These are phyloP conservation scores for Phytophthora aleatoria DNA, from an alignment of 352 stramenopile species.

Conservation along the genomic window DNA sequence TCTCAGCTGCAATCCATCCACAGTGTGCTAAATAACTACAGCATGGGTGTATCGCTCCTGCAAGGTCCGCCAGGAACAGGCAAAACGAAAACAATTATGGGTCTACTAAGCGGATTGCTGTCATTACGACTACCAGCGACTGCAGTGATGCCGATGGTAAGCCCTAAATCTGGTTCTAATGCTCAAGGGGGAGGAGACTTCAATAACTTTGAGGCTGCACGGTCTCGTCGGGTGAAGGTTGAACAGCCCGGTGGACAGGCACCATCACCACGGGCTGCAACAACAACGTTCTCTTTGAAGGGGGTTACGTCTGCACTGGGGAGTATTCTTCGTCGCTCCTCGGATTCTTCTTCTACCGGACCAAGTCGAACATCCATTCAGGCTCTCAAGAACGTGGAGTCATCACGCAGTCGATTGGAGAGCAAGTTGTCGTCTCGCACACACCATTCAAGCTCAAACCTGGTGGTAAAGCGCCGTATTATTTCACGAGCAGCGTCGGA, in stretches of 20 bases:
- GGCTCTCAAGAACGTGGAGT: slow-evolving; percentile 58
- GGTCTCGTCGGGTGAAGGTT: slow-evolving; percentile 35
- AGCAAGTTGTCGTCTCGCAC: slow-evolving; percentile 56
- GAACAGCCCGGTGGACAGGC: slow-evolving; percentile 11
- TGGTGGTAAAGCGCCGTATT: slow-evolving; percentile 60
- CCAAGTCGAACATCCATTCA: slow-evolving; percentile 67
- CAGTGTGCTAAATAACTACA: slow-evolving; percentile 89
- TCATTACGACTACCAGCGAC: slow-evolving; percentile 60
- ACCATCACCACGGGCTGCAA: slow-evolving; percentile 4
- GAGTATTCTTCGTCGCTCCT: slow-evolving; percentile 65
- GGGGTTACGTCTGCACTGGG: slow-evolving; percentile 50
- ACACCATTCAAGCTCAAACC: slow-evolving; percentile 24
- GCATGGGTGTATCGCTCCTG: slow-evolving; percentile 82
- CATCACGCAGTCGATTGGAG: slow-evolving; percentile 67
- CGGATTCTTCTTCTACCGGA: slow-evolving; percentile 19
- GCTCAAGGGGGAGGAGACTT: slow-evolving; percentile 37
- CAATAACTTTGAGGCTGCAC: slow-evolving; percentile 55
- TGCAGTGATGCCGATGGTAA: slow-evolving; percentile 42
- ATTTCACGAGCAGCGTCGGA: slow-evolving; percentile 43
- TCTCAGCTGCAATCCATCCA: slow-evolving; percentile 89
- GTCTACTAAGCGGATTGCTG: slow-evolving; percentile 75
- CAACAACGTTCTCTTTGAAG: slow-evolving; percentile 61
- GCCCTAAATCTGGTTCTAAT: slow-evolving; percentile 22
- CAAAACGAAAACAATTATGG: slow-evolving; percentile 95
- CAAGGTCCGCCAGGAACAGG: slow-evolving; percentile 96